Evolutionary conservation across 2,329 filamentous ascomycete species (phyloP).

Genomic region (Madurella fahalii): DNA sequence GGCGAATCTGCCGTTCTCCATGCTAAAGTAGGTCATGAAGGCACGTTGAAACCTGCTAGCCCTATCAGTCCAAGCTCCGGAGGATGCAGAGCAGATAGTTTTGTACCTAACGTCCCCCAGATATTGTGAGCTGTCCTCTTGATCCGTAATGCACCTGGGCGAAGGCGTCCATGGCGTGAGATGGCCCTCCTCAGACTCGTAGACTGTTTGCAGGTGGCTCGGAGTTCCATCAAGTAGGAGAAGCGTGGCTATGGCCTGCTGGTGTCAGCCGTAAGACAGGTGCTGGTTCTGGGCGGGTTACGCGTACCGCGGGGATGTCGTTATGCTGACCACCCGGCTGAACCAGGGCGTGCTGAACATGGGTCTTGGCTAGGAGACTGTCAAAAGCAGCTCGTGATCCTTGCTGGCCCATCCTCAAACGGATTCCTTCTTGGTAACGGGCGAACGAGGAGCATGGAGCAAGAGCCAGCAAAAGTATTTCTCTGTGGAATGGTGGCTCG

Average conservation of each 20-base stretch:
- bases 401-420: constrained; percentile 17
- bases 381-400: constrained; percentile 19
- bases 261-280: not conserved
- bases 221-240: constrained; percentile 17
- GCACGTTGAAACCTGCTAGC: constrained; percentile 25
- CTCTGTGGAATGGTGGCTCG: too few relatives aligned
- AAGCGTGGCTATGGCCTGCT: constrained; percentile 22
- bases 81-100: not conserved
- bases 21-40: constrained; percentile 29
- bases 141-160: constrained; percentile 20
- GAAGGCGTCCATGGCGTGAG: constrained; percentile 24
- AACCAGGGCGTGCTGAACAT: constrained; percentile 24
- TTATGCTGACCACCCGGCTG: constrained; percentile 21
- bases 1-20: constrained; percentile 20
- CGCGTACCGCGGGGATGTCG: constrained; percentile 21
- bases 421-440: not conserved
- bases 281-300: not conserved
- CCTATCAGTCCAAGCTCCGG: not conserved
- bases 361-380: constrained; percentile 22
- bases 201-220: constrained; percentile 18
- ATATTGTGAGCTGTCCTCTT: constrained; percentile 12
- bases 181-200: constrained; percentile 11
- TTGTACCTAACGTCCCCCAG: constrained; percentile 24
- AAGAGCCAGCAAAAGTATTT: not conserved
- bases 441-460: not conserved